Conservation (phyloP, 1,284 basidiomycete genomes). For the Cronartium ribicola region DNA sequence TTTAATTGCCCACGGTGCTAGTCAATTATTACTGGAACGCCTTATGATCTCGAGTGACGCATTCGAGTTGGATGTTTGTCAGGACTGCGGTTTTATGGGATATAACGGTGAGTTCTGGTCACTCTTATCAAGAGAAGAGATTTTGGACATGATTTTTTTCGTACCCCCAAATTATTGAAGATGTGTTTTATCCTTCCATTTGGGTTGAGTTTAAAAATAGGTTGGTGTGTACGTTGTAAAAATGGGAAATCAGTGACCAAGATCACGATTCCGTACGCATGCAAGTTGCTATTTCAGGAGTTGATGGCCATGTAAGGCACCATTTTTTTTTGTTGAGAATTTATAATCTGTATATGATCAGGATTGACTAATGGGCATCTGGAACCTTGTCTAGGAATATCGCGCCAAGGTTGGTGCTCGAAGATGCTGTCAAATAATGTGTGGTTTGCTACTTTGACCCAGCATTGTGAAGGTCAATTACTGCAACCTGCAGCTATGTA, state of each 20-base stretch:
- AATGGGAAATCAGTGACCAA: slow-evolving; percentile 92
- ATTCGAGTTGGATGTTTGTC: slow-evolving; percentile 94
- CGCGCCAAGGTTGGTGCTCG: slow-evolving; percentile 53
- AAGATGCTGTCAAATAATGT: slow-evolving; percentile 47
- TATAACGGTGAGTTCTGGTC: slow-evolving; percentile 64
- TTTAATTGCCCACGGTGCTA: slow-evolving; percentile 78
- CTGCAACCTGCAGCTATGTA: no score
- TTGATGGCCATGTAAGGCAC: slow-evolving; percentile 54
- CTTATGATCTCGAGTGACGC: slow-evolving; percentile 84
- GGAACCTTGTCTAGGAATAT: slow-evolving; percentile 54
- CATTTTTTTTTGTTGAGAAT: background rate
- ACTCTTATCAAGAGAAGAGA: background rate
- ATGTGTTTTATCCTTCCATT: slow-evolving; percentile 59
- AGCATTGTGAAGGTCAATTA: no score
- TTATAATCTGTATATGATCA: background rate
- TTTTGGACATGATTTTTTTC: background rate
- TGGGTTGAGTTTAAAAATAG: background rate
- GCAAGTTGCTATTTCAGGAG: slow-evolving; percentile 95
- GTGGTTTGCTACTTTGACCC: background rate
- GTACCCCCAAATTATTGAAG: background rate
- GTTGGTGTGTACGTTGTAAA: slow-evolving; percentile 64
- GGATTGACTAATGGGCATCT: background rate
- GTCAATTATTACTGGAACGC: slow-evolving; percentile 88
- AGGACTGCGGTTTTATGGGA: slow-evolving; percentile 90
- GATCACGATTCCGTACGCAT: slow-evolving; percentile 96